Evolutionary conservation across 2,329 filamentous ascomycete genomes (phyloP).

Genomic region (Apiospora pterosperma): DNA sequence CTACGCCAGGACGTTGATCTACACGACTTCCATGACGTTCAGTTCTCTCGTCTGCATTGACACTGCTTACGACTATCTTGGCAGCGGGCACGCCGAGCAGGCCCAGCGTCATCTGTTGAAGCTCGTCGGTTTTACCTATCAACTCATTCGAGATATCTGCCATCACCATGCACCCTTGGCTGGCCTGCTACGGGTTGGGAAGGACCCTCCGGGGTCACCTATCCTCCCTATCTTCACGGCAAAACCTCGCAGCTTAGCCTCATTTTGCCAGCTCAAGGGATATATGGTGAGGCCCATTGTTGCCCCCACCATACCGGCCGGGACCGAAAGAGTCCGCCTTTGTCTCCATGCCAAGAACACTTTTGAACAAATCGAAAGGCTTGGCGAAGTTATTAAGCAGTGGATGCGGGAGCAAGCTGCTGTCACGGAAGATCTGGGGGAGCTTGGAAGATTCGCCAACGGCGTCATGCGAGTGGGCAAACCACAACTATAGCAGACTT

Average conservation of each 20-base stretch:
- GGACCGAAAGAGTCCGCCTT: conserved; percentile 54
- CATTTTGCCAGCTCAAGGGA: conserved; percentile 46
- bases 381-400: conserved; percentile 42
- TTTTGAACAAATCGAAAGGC: conserved; percentile 43
- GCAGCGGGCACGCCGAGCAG: conserved; percentile 18
- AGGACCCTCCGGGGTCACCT: conserved; percentile 41
- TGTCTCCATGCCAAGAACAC: conserved; percentile 60
- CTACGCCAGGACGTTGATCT: conserved; percentile 72
- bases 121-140: neutral
- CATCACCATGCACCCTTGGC: neutral
- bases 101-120: neutral
- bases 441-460: neutral
- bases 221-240: conserved; percentile 55
- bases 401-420: neutral
- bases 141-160: neutral
- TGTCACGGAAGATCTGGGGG: neutral
- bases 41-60: conserved; percentile 39
- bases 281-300: conserved; percentile 57
- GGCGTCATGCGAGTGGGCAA: neutral
- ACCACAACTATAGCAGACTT: neutral
- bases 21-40: conserved; percentile 66
- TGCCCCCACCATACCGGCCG: conserved; percentile 54
- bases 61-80: conserved; percentile 26
- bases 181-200: neutral
- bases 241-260: conserved; percentile 49